Percentiles rank a stretch among this genome's conserved stretches.
phyloP scores from a whole-genome alignment of 1,139 yeast species.

The Protomyces lactucae-debilis region DNA sequence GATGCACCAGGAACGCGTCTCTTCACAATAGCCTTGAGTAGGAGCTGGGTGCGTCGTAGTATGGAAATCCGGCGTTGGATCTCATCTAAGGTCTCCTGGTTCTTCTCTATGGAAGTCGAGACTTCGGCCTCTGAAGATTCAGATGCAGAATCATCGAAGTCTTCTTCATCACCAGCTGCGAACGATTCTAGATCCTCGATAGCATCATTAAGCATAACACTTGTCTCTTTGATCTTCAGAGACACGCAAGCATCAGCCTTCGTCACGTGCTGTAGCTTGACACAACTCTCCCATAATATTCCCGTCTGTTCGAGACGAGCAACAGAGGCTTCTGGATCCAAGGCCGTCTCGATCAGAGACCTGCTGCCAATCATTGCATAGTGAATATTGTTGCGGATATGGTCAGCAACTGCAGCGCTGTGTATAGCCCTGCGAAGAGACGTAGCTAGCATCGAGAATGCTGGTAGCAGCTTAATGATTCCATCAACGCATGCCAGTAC shows the following conservation, averaged over 20 bases:
- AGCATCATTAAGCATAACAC: conserved; percentile 14
- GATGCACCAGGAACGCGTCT: not conserved
- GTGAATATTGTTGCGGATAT: conserved; percentile 3
- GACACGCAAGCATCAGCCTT: not conserved
- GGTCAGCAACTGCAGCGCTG: conserved; percentile 7
- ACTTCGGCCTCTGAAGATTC: not conserved
- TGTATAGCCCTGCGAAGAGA: not conserved
- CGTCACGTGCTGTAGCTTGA: conserved; percentile 4
- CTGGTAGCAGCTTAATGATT: conserved; percentile 7
- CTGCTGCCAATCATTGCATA: conserved; percentile 13
- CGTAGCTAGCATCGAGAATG: conserved; percentile 1
- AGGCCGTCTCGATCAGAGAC: conserved; percentile 7
- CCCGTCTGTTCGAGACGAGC: conserved; percentile 10
- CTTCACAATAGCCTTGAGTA: conserved; percentile 13
- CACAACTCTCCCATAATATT: conserved; percentile 18
- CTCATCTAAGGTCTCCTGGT: not conserved
- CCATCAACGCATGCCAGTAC: conserved; percentile 5
- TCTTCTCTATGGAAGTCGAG: not conserved
- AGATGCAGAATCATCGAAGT: conserved; percentile 1
- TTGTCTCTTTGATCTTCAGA: conserved; percentile 2
- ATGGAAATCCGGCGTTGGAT: conserved; percentile 2
- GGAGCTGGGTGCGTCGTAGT: conserved; percentile 6
- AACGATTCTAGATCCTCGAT: conserved; percentile 11
- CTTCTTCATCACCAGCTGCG: not conserved
- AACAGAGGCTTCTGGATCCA: conserved; percentile 1